A percentile compares a stretch with the other conserved stretches of the same genome.
phyloP scores from a whole-genome alignment of 148 eudicot species.

The Dianthus caryophyllus region DNA sequence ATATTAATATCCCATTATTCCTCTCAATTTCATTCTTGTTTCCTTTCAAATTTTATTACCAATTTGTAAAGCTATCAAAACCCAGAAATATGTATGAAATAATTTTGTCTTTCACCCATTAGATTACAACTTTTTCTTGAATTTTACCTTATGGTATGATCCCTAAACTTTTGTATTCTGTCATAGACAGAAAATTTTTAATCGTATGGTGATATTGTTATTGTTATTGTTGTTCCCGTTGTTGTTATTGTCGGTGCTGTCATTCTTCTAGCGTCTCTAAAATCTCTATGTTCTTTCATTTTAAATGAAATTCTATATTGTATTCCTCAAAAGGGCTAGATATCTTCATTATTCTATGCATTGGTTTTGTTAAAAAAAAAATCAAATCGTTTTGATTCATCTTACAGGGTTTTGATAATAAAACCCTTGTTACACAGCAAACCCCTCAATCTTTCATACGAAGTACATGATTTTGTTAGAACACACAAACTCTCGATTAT shows the following conservation, averaged over 20 bases:
- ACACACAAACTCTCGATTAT: neutral
- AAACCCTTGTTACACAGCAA: constrained; percentile 4
- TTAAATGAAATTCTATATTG: too few relatives aligned
- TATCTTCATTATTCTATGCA: neutral
- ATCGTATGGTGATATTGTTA: neutral
- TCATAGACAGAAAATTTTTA: neutral
- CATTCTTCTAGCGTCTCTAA: neutral
- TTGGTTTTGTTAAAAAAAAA: neutral
- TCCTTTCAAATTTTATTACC: neutral
- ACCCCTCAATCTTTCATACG: neutral
- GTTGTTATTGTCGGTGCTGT: neutral
- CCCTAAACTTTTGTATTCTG: neutral
- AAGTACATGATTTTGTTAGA: neutral
- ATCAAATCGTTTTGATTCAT: neutral
- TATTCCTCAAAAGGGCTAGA: neutral
- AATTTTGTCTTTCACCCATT: constrained; percentile 18
- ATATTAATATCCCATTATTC: too few relatives aligned
- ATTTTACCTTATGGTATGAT: constrained; percentile 16
- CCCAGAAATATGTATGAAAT: constrained; percentile 13
- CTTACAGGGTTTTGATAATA: neutral
- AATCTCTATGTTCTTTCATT: neutral
- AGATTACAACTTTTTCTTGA: neutral
- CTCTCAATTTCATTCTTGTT: constrained; percentile 1
- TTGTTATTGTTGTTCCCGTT: neutral
- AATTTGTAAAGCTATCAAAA: constrained; percentile 6